Base-by-base conservation (phyloP, 805 yeast species). In the Cyberlindnera sargentensis region DNA sequence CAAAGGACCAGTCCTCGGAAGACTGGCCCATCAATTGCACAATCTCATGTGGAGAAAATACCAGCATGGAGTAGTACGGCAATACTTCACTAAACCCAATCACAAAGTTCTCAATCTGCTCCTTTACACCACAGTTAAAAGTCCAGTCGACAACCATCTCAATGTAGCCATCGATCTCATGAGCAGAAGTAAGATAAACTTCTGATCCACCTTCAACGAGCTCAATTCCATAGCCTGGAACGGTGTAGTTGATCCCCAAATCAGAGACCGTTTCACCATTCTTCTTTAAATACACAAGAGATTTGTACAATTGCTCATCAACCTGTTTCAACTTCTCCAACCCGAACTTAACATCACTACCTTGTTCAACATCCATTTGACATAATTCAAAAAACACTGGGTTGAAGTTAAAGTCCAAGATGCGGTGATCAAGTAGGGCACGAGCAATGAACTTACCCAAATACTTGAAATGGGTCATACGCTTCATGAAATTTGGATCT, bases 371-470 rank as follows among this genome's bases (percentile, higher is more conserved):
- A 47, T 60, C 56, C 38, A 61, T 49, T 46, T 75, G 67, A 6
- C 84, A 74, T 10, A 84, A 48, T 39, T 75, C 72, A 58, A 91
- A 84, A 56, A 91, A 87, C 3, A 78, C 60, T 0, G 79, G 74
- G 56, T 79, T 87, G 64, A 91, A 82, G 38, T 78, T 70, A 60
- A 91, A 80, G 60, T 93, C 98, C 38, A 91, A 73, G 37, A 90
- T 79, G 49, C 98, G 71, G n/a, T 86, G 81, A 62, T 91, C 99
- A 41, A 91, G 62, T 57, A 90, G 66, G 0, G 96, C 84, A 46
- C 97, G 72, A 0, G 96, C 96, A 41, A 89, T 71, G 57, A 93
- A 88, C 42, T 76, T 78, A 3, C 99, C 99, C 47, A 91, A 65
- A 23, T 76, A 71, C 11, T 71, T 68, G 61, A 87, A 91, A 38